Evolutionary conservation across 257 asterid species (phyloP).

Genomic region (Agastache rugosa): DNA sequence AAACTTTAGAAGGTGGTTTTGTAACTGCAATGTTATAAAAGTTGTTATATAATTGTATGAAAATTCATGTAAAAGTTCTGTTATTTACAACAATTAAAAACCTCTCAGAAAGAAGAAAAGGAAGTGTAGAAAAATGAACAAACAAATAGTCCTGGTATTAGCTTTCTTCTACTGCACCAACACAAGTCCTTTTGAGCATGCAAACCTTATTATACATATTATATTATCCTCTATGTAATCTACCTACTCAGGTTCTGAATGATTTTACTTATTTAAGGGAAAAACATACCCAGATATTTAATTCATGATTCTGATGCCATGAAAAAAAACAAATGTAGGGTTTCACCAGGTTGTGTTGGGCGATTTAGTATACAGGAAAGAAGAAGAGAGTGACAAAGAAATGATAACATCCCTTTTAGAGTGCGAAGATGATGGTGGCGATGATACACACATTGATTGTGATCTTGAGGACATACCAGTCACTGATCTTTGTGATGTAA

Average conservation of each 20-base stretch:
- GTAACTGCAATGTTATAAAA: too few relatives aligned
- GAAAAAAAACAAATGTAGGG: conserved; percentile 53
- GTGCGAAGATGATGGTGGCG: conserved; percentile 45
- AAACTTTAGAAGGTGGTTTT: too few relatives aligned
- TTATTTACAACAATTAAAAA: too few relatives aligned
- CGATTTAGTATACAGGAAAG: conserved; percentile 88
- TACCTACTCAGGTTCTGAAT: not conserved
- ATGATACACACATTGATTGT: conserved; percentile 46
- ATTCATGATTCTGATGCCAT: conserved; percentile 36
- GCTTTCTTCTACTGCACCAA: not conserved
- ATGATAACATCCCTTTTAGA: conserved; percentile 46
- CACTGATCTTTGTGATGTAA: conserved; percentile 60
- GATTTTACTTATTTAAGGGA: conserved; percentile 11
- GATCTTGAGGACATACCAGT: conserved; percentile 59
- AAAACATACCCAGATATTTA: conserved; percentile 8
- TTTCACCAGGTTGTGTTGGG: conserved; percentile 72
- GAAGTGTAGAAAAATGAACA: not conserved
- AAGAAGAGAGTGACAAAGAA: conserved; percentile 51
- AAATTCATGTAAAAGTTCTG: not conserved
- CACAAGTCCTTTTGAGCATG: not conserved
- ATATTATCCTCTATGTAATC: not conserved
- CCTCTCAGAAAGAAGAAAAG: not conserved
- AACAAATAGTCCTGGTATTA: not conserved
- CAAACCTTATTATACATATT: not conserved
- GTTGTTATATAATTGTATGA: too few relatives aligned